phyloP scores from a whole-genome alignment of 345 rosid genomes.

The Limnanthes douglasii region DNA sequence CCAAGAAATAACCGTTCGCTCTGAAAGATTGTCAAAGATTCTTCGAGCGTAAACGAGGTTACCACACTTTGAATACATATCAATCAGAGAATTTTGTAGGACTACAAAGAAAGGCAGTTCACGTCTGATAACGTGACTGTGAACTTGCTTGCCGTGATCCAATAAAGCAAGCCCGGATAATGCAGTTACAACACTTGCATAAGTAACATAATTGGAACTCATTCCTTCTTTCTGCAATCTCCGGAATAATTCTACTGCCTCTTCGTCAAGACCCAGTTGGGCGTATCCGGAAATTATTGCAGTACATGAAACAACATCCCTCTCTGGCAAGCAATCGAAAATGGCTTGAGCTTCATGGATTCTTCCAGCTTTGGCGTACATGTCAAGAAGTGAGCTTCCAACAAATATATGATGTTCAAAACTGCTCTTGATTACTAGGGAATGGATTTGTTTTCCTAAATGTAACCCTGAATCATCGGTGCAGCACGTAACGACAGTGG shows the following conservation, averaged over 20 bases:
- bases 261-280: slow-evolving; percentile 64
- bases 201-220: slow-evolving; percentile 75
- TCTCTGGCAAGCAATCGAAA: slow-evolving; percentile 57
- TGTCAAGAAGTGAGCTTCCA: slow-evolving; percentile 92
- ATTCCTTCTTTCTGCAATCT: slow-evolving; percentile 52
- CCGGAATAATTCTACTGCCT: slow-evolving; percentile 56
- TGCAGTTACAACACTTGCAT: slow-evolving; percentile 61
- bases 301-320: slow-evolving; percentile 93
- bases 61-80: slow-evolving; percentile 93
- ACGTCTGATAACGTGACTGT: slow-evolving; percentile 51
- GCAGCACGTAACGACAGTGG: slow-evolving; percentile 60
- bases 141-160: slow-evolving; percentile 79
- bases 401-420: slow-evolving; percentile 52
- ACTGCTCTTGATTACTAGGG: slow-evolving; percentile 35
- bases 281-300: slow-evolving; percentile 91
- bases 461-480: slow-evolving; percentile 27
- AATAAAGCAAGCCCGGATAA: slow-evolving; percentile 75
- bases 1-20: slow-evolving; percentile 67
- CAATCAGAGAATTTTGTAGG: slow-evolving; percentile 72
- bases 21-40: slow-evolving; percentile 55
- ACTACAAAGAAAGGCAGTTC: slow-evolving; percentile 43
- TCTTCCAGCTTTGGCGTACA: slow-evolving; percentile 83
- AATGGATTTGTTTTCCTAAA: slow-evolving; percentile 72
- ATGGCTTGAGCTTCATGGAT: slow-evolving; percentile 63
- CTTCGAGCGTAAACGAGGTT: slow-evolving; percentile 43